These are phyloP conservation scores for Smittium culicis DNA, from an alignment of 371 early-diverging fungal genomes.

Conservation along the genomic window DNA sequence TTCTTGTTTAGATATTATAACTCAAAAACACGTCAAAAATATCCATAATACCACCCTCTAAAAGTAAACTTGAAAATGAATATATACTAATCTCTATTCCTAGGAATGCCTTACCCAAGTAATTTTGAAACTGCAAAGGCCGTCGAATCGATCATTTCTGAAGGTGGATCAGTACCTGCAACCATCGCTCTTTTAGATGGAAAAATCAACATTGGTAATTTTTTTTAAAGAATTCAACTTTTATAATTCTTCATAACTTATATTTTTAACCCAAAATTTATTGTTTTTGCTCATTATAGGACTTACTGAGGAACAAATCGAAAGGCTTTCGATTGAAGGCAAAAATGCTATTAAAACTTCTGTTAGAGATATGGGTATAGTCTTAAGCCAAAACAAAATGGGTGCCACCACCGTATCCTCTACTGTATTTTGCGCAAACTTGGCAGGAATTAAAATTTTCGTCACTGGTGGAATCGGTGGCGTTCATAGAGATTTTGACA, in stretches of 20 bases:
- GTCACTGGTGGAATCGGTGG: constrained; percentile 96
- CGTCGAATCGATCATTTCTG: constrained; percentile 60
- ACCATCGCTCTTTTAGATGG: constrained; percentile 84
- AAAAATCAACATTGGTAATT: constrained; percentile 56
- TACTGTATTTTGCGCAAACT: constrained; percentile 73
- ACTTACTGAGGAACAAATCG: constrained; percentile 38
- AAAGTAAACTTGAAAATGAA: too few species aligned
- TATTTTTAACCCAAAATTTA: too few species aligned
- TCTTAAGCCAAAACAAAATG: constrained; percentile 44
- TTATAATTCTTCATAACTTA: too few species aligned
- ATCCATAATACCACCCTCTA: too few species aligned
- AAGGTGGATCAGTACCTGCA: constrained; percentile 67
- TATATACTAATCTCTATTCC: too few species aligned
- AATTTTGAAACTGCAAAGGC: constrained; percentile 68
- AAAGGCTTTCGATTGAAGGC: constrained; percentile 44
- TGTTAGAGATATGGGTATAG: constrained; percentile 64
- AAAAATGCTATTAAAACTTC: constrained; percentile 59
- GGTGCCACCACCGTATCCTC: constrained; percentile 87
- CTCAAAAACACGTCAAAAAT: too few species aligned
- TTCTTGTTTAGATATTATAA: too few species aligned
- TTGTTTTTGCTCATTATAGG: too few species aligned
- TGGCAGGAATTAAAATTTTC: constrained; percentile 74
- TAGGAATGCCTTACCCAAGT: constrained; percentile 83
- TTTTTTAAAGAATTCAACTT: too few species aligned
- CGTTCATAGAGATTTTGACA: constrained; percentile 79